Evolutionary conservation across 2,329 filamentous ascomycete species (phyloP), one percentile per base, ranked within the genome.

Genomic region (Microascus cirrosus): DNA sequence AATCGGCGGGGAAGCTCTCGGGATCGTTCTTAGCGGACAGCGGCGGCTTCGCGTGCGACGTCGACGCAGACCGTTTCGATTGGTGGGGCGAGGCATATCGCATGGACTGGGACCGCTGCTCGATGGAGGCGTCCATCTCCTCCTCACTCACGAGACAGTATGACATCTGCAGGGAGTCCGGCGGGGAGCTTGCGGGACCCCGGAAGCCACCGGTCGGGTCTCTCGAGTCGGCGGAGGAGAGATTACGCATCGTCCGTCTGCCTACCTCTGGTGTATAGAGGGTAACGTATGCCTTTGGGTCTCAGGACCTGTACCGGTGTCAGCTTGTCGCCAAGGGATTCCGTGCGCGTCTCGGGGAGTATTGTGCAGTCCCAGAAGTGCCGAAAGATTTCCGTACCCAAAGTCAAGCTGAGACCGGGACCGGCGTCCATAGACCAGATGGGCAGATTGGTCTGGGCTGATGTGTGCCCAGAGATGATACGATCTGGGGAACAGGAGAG

Each of bases 121-220:
- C 50, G 3, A 25, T 13, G 12, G 51, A 35, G 32, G 55, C 50
- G 20, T 57, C 51, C 55, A 59, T 57, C n/a, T 54, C 54, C 22
- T 56, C 50, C 50, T 59, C 58, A 51, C 35, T 57, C 48, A 69
- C 71, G 55, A 74, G 68, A 57, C 75, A 69, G 48, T 75, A 68
- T 11, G 77, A 77, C 1, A 76, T 79, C 48, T 74, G 72, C 8
- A 76, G 74, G 58, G 71, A 71, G 18, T 76, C 78, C 42, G 28
- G 65, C 66, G 42, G 67, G 57, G 53, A 25, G 51, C 57, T 50
- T 52, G 60, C 61, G 58, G 61, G 36, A 39, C 28, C 55, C 39
- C 55, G 35, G 45, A 57, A 57, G 42, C 42, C 5, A 20, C 55
- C 42, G 34, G 24, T n/a, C 42, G 42, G 42, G 42, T 48, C 32